A percentile compares a stretch with the other conserved stretches of the same genome.
These are phyloP conservation scores for Huntiella bhutanensis DNA, from an alignment of 2,329 filamentous ascomycete genomes.

Conservation along the genomic window DNA sequence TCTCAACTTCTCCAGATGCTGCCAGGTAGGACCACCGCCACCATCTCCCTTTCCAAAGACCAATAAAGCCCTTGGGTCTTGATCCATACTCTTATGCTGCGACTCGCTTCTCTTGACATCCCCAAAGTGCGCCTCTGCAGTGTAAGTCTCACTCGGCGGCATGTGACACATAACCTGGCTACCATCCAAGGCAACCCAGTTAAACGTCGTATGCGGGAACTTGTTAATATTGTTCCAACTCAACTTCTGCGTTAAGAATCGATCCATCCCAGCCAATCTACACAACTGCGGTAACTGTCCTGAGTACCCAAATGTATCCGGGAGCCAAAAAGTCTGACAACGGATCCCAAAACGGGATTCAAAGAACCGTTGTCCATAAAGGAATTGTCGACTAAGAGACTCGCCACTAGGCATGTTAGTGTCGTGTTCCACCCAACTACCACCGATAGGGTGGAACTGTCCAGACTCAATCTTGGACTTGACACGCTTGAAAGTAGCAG, in stretches of 20 bases:
- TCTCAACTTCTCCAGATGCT: constrained; percentile 85
- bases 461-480: constrained; percentile 81
- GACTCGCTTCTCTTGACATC: constrained; percentile 78
- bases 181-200: constrained; percentile 90
- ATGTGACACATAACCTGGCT: constrained; percentile 97
- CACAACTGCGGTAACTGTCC: constrained; percentile 87
- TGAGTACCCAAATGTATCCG: constrained; percentile 95
- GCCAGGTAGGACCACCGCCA: constrained; percentile 82
- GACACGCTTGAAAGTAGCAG: constrained; percentile 73
- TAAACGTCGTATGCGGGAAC: constrained; percentile 96
- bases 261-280: constrained; percentile 81
- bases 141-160: constrained; percentile 91
- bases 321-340: constrained; percentile 87
- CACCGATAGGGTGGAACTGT: constrained; percentile 84
- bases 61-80: constrained; percentile 74
- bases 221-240: constrained; percentile 99
- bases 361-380: constrained; percentile 91
- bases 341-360: constrained; percentile 80
- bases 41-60: constrained; percentile 96
- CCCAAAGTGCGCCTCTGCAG: constrained; percentile 81
- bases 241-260: constrained; percentile 94
- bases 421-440: constrained; percentile 97
- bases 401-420: constrained; percentile 95
- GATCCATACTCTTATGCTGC: constrained; percentile 89
- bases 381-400: constrained; percentile 79